phyloP scores from a whole-genome alignment of 1,284 basidiomycete species.

The Kwoniella shivajii region DNA sequence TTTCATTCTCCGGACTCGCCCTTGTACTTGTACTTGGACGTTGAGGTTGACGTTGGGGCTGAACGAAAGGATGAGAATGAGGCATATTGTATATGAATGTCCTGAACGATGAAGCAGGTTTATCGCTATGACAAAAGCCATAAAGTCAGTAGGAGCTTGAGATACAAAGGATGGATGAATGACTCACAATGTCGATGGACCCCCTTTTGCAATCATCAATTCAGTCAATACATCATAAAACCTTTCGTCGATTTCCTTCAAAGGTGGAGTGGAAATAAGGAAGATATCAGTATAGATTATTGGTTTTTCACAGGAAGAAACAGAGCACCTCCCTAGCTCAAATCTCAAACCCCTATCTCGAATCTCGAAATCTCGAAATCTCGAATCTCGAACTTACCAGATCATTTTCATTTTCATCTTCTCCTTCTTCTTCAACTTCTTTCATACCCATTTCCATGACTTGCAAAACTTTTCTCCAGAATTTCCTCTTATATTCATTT shows the following conservation, averaged over 20 bases:
- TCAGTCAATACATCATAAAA: conserved; percentile 44
- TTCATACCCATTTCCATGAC: conserved; percentile 6
- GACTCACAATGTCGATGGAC: conserved; percentile 10
- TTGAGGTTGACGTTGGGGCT: not conserved
- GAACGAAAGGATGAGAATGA: not conserved
- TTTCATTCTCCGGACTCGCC: not conserved
- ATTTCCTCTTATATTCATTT: conserved; percentile 32
- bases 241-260: conserved; percentile 43
- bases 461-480: conserved; percentile 39
- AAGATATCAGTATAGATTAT: too few relatives aligned
- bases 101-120: conserved; percentile 50
- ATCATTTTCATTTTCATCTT: conserved; percentile 12
- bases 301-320: too few relatives aligned
- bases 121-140: too few relatives aligned
- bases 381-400: conserved; percentile 24
- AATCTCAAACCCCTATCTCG: too few relatives aligned
- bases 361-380: too few relatives aligned
- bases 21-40: not conserved
- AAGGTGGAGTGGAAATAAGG: too few relatives aligned
- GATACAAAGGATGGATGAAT: not conserved
- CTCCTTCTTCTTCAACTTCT: conserved; percentile 5
- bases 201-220: conserved; percentile 31
- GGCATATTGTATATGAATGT: conserved; percentile 49
- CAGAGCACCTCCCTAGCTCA: too few relatives aligned
- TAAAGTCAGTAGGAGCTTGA: too few relatives aligned